Evolutionary conservation across 805 yeast species (phyloP), one percentile per base, ranked within the genome.

Genomic region (Pichia nakasei): DNA sequence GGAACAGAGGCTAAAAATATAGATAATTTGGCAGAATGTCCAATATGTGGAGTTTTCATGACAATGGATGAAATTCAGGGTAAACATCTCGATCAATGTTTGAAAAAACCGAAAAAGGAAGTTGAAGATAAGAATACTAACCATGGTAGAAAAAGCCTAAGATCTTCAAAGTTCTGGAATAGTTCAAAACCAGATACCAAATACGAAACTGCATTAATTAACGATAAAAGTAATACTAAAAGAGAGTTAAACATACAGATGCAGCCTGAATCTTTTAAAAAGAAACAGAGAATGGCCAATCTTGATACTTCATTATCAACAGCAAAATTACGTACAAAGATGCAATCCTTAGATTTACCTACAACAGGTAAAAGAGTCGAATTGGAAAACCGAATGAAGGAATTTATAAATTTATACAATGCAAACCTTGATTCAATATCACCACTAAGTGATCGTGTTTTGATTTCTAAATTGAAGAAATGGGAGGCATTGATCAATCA

Each of bases 391-490:
- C 64, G 97, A 35, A 84, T 84, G 56, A 80, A 77, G 48, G 91
- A 88, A 51, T 89, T 79, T 65, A 77, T 82, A 44, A 76, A 80
- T 27, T 56, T 87, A 11, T 83, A 81, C 78, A 89, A 89, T 56
- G 80, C 95, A 12, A 87, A 87, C 55, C 71, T 80, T 36, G 96
- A 87, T 56, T 73, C 88, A 6, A 65, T 73, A 31, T 69, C 67
- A 26, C 96, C 95, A 0, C 75, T 74, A 4, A 61, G 75, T 22
- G 79, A 77, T 20, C 63, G 66, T 33, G 73, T 75, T 5, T 59
- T 89, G 39, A 66, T 75, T 39, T 75, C 71, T 42, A 73, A 72
- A 41, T 66, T 89, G 33, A 58, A 63, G 20, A 76, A 78, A 53
- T 84, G 94, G 94, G 96, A 87, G 54, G 59, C 58, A 5, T 37